These are phyloP conservation scores for Periconia macrospinosa DNA, from an alignment of 2,329 filamentous ascomycete genomes.

Conservation along the genomic window DNA sequence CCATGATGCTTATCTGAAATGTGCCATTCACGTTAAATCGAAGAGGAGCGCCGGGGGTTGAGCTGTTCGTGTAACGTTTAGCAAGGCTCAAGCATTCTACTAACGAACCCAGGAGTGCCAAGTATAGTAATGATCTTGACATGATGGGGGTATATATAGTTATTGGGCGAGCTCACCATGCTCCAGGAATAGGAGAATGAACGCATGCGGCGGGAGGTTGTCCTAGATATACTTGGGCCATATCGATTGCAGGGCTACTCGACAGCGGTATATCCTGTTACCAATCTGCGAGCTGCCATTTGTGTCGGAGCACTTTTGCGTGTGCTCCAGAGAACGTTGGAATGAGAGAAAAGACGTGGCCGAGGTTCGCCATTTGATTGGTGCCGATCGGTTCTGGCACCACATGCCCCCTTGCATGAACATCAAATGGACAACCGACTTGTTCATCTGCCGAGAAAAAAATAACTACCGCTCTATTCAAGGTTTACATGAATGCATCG, in stretches of 20 bases:
- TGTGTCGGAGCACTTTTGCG: neutral
- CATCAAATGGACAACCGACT: too few species aligned
- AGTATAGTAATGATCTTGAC: neutral
- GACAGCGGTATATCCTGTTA: neutral
- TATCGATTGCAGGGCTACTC: neutral
- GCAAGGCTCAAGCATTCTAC: neutral
- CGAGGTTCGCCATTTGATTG: too few species aligned
- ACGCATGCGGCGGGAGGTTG: neutral
- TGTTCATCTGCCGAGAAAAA: too few species aligned
- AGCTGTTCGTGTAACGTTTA: constrained; percentile 4
- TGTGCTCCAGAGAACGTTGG: too few species aligned
- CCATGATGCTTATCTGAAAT: constrained; percentile 59
- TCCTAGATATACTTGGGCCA: neutral
- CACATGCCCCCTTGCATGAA: too few species aligned
- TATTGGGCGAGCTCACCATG: neutral
- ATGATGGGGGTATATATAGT: neutral
- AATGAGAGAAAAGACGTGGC: too few species aligned
- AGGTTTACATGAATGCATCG: too few species aligned
- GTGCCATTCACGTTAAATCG: constrained; percentile 26
- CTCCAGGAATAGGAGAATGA: neutral
- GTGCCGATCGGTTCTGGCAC: too few species aligned
- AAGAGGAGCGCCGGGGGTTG: neutral
- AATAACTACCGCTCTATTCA: too few species aligned
- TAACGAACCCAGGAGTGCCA: neutral
- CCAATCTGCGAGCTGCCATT: neutral